Evolutionary conservation across 306 rosid species (phyloP), one percentile per base, ranked within the genome.

Genomic region (Dryas alaskensis): DNA sequence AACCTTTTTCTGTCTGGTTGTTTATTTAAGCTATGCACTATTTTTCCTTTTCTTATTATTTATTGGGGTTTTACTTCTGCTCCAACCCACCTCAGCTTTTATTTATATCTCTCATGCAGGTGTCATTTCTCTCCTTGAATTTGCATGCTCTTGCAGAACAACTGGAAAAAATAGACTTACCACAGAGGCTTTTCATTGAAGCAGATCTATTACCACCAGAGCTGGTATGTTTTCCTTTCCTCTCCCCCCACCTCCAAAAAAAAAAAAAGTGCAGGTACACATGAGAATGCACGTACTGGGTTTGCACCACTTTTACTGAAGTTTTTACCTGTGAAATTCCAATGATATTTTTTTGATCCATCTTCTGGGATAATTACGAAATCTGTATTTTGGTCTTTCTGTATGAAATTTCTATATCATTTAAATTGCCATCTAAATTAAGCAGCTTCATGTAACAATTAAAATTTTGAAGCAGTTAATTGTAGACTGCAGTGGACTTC

Each of bases 161-260:
- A 73, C 88, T 93, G 71, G 82, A 68, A 47, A 89, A 87, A 78
- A 76, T 89, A 39, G 89, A 89, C 81, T 80, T 87, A 60, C 70
- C 92, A 40, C 84, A 89, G 83, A 93, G 93, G 86, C 87, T 93
- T 70, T 90, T 89, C 73, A 79, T 93, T 31, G 98, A 93, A 79
- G 27, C 87, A 60, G 96, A 89, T 76, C 79, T 89, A 65, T 76
- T 90, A 52, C 89, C 92, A 14, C 66, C 81, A n/a, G 90, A 87
- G 70, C 82, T 87, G 96, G 98, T 92, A 88, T 57, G 92, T 81
- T 69, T 76, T 25, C 51, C 70, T 75, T 80, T 80, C 16, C 7
- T 14, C 22, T 72, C 52, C 17, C 16, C 55, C 13, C 4, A 50
- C 55, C 4, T 13, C 11, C 11, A 12, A 50, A 0, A 50, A 50